A percentile compares a stretch with the other conserved stretches of the same genome.
Conservation (phyloP, 2,329 filamentous ascomycete species). For the Exophiala sp. region DNA sequence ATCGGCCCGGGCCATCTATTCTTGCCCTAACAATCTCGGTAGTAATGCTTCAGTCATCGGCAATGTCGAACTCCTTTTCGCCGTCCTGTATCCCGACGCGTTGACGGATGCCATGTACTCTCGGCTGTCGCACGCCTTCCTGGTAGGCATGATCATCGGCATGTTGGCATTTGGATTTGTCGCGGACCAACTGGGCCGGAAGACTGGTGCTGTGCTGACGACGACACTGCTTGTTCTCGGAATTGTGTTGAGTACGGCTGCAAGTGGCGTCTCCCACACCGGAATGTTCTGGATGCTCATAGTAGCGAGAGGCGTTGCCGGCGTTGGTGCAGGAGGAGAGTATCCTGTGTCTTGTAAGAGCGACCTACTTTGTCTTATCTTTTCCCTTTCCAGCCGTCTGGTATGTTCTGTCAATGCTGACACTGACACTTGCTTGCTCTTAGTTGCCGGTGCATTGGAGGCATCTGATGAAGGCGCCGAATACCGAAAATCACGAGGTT, state of each 20-base stretch:
- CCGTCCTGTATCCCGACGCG: conserved; percentile 33
- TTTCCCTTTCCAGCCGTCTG: neutral
- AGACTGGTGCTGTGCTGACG: conserved; percentile 45
- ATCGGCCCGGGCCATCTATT: no score
- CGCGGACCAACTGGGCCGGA: conserved; percentile 48
- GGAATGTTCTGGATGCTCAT: conserved; percentile 51
- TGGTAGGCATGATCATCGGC: conserved; percentile 52
- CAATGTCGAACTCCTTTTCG: conserved; percentile 36
- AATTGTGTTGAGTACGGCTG: conserved; percentile 36
- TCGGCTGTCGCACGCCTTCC: conserved; percentile 50
- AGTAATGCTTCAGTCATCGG: conserved; percentile 27
- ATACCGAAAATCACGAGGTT: conserved; percentile 46
- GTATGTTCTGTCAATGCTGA: no score
- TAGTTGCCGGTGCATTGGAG: conserved; percentile 42
- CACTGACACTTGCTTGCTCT: no score
- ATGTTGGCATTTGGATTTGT: conserved; percentile 50
- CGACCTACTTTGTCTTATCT: neutral
- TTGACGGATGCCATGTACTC: conserved; percentile 41
- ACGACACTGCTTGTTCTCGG: conserved; percentile 46
- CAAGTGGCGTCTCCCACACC: conserved; percentile 28
- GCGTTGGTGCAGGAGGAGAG: conserved; percentile 42
- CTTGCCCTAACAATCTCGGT: no score
- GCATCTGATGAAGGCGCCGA: conserved; percentile 47
- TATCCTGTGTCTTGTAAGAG: conserved; percentile 35
- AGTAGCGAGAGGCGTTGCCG: conserved; percentile 42